Base-by-base conservation (phyloP, 2,329 filamentous ascomycete genomes). In the Sclerotinia glacialis region DNA sequence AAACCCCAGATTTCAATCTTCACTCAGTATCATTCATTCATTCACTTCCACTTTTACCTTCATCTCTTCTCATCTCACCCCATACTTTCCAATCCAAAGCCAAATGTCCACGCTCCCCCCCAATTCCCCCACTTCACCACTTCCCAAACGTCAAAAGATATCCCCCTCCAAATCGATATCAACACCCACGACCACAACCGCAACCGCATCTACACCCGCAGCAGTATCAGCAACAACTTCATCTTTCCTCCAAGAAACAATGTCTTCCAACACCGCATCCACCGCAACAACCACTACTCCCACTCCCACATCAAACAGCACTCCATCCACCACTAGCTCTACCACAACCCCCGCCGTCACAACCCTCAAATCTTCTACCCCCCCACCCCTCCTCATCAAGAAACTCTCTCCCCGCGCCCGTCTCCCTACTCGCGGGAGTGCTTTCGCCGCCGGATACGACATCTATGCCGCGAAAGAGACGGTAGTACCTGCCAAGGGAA, bases 381-480 rank as follows among this genome's bases (percentile, higher is more conserved):
- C 63, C 11, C 75, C 75, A 8, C 70, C 74, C 5, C 72, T 77
- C 21, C 70, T 76, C 26, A 88, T 99, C 79, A 94, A 97, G 84
- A 93, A 96, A 79, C 88, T 98, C 67, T 90, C 90, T 11, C 82
- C 87, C 47, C 87, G 89, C 70, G 95, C 89, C n/a, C 86, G 85
- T 56, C 83, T 93, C 31, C 95, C 95, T 14, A 98, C 92, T 0
- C 88, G 94, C 65, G 95, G 95, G 72, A 96, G 91, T 71, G 89
- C 88, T 63, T 93, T 91, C 76, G 92, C 95, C 0, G 95, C 95
- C 1, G 95, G 95, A 46, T 98, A 98, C 80, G 95, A 99, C 79
- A 77, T 99, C 67, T 98, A 97, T 79, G 89, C 88, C 62, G 86
- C 92, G 2, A 86, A 86, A 75, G 86, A 89, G 47, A 89, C 88